Conservation (phyloP, 768 basidiomycete species). For the Leccinum obscurum region DNA sequence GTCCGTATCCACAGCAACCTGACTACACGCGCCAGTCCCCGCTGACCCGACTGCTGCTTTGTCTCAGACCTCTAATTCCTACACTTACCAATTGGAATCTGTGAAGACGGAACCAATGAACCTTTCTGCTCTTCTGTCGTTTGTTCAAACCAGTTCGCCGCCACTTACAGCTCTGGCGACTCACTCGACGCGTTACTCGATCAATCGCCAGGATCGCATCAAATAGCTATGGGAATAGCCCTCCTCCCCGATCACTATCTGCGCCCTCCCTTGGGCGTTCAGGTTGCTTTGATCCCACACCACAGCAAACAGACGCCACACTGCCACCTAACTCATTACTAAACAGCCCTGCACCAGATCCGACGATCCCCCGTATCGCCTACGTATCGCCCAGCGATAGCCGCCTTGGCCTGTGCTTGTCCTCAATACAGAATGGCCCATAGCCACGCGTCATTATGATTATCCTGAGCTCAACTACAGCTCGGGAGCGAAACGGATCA, state of each 20-base stretch:
- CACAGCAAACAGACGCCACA: conserved; percentile 60
- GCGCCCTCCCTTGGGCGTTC: conserved; percentile 78
- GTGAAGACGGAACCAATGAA: conserved; percentile 33
- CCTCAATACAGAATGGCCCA: conserved; percentile 20
- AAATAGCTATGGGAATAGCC: conserved; percentile 89
- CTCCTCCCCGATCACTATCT: conserved; percentile 90
- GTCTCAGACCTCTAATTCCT: conserved; percentile 31
- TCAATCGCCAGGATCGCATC: too few relatives aligned
- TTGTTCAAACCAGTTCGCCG: conserved; percentile 23
- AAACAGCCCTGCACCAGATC: too few relatives aligned
- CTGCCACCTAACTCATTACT: too few relatives aligned
- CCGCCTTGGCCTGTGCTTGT: too few relatives aligned
- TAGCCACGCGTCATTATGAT: neutral
- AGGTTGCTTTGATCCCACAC: conserved; percentile 87
- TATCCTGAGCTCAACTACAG: conserved; percentile 63
- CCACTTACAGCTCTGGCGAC: conserved; percentile 20
- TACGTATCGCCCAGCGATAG: too few relatives aligned
- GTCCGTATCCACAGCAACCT: conserved; percentile 33
- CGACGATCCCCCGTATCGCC: too few relatives aligned
- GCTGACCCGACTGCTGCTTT: conserved; percentile 33
- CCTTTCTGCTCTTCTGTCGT: conserved; percentile 30
- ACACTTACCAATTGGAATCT: conserved; percentile 26
- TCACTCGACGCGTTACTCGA: neutral
- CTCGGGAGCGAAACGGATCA: conserved; percentile 80
- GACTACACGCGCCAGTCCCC: conserved; percentile 30